A percentile compares a stretch with the other conserved stretches of the same genome.
phyloP scores from a whole-genome alignment of 192 early-diverging fungal species.

The Coemansia aciculifera region DNA sequence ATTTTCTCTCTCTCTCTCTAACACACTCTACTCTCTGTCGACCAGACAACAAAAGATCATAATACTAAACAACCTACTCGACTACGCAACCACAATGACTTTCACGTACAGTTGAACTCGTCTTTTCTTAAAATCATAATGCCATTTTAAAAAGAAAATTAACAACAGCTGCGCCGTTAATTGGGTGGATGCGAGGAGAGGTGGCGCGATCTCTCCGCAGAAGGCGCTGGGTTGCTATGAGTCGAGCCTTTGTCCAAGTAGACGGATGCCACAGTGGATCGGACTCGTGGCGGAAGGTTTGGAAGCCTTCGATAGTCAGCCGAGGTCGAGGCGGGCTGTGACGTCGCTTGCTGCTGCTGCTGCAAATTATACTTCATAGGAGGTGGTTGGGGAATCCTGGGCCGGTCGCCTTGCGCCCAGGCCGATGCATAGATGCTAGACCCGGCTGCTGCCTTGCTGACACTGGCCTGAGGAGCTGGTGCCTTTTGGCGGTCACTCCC shows the following conservation, averaged over 20 bases:
- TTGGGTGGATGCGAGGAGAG: conserved; percentile 12
- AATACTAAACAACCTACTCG: background rate
- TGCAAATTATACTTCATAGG: conserved; percentile 33
- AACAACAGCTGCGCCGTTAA: background rate
- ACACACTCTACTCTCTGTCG: background rate
- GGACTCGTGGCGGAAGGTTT: conserved; percentile 39
- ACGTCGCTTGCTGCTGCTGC: conserved; percentile 15
- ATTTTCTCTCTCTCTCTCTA: background rate
- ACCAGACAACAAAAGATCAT: background rate
- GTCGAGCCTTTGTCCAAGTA: conserved; percentile 31
- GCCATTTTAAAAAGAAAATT: too few species aligned
- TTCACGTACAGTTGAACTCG: too few species aligned
- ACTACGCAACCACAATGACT: too few species aligned
- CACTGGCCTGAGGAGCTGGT: background rate
- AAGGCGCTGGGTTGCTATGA: conserved; percentile 11
- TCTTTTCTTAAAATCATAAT: too few species aligned
- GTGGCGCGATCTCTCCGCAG: conserved; percentile 16
- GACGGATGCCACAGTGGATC: conserved; percentile 38
- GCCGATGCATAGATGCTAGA: background rate
- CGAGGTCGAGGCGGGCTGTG: background rate
- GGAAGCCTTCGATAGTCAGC: conserved; percentile 47
- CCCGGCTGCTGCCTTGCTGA: background rate
- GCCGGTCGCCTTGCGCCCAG: conserved; percentile 2
- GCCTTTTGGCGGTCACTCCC: conserved; percentile 13
- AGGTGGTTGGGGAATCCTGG: conserved; percentile 32